Percentiles rank a stretch among this genome's conserved stretches.
Evolutionary conservation across 192 early-diverging fungal genomes (phyloP).

Genomic region (Pecoramyces ruminantium): DNA sequence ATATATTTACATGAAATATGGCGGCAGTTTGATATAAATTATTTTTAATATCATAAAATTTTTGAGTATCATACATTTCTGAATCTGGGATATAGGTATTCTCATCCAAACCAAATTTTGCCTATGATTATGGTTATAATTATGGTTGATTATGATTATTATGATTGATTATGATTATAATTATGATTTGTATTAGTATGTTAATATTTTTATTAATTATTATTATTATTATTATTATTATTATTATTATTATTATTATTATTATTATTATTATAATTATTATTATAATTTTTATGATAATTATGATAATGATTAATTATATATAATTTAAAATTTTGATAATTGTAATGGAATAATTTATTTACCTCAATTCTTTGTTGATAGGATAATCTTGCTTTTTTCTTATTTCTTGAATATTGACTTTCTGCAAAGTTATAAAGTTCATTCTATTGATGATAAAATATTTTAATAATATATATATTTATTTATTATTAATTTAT

Average conservation of each 20-base stretch:
- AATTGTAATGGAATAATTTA: no score
- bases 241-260: no score
- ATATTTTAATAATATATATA: no score
- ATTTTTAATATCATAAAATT: conserved; percentile 6
- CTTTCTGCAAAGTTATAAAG: not conserved
- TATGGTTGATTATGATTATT: no score
- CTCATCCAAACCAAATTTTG: not conserved
- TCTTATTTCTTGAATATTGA: not conserved
- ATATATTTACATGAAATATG: conserved; percentile 13
- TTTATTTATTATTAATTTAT: no score
- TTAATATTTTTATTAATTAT: no score
- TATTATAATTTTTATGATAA: not conserved
- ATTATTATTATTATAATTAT: not conserved
- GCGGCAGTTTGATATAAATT: conserved; percentile 1
- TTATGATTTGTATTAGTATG: no score
- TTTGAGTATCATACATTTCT: not conserved
- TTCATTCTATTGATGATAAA: no score
- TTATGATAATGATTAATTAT: conserved; percentile 19
- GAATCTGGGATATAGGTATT: not conserved
- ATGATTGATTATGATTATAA: no score
- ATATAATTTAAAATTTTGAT: no score
- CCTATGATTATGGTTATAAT: no score
- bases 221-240: no score
- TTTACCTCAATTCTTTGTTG: not conserved
- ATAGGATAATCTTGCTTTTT: not conserved